These are phyloP conservation scores for Phytophthora syringae DNA, from an alignment of 352 stramenopile species.

Conservation along the genomic window DNA sequence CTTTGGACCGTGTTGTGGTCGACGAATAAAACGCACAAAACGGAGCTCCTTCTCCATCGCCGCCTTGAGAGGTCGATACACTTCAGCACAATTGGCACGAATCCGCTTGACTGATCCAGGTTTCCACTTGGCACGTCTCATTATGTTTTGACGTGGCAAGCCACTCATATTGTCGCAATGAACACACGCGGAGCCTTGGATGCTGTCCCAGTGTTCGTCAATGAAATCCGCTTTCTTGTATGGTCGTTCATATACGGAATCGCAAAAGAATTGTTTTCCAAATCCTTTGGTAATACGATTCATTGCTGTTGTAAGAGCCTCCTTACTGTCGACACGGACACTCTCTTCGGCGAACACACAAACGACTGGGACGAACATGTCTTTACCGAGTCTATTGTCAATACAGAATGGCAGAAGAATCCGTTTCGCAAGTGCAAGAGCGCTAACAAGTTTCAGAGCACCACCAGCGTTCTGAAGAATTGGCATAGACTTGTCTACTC, in stretches of 20 bases:
- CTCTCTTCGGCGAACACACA: not conserved
- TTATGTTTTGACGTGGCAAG: not conserved
- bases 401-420: not conserved
- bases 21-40: not conserved
- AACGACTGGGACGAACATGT: constrained; percentile 4
- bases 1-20: not conserved
- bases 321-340: not conserved
- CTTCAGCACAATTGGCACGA: not conserved
- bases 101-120: not conserved
- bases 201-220: not conserved
- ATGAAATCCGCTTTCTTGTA: not conserved
- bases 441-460: not conserved
- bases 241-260: not conserved
- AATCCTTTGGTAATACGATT: constrained; percentile 2
- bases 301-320: constrained; percentile 6
- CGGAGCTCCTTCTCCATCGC: not conserved
- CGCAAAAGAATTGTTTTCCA: constrained; percentile 9
- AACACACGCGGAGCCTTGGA: not conserved
- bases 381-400: not conserved
- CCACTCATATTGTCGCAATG: not conserved
- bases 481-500: constrained; percentile 1
- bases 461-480: constrained; percentile 2
- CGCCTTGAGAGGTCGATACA: not conserved
- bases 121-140: not conserved
- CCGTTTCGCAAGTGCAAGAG: constrained; percentile 3